phyloP scores from a whole-genome alignment of 2,329 filamentous ascomycete genomes.

The Aspergillus ustus region DNA sequence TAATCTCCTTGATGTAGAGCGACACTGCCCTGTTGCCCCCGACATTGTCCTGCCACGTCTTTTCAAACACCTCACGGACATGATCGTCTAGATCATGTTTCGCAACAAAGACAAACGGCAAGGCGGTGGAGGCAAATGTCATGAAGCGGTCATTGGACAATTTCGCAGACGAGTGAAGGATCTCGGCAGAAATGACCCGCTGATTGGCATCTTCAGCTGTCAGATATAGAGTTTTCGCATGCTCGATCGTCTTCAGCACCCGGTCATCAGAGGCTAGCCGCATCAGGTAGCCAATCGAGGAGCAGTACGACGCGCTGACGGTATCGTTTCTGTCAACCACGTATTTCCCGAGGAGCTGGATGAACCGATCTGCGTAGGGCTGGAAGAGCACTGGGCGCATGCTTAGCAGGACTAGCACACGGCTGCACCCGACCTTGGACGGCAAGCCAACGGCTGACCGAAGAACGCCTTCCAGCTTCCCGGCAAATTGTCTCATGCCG shows the following conservation, averaged over 20 bases:
- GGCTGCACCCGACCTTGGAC: slow-evolving; percentile 88
- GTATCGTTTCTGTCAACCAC: slow-evolving; percentile 92
- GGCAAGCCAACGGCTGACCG: slow-evolving; percentile 88
- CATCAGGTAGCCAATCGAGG: slow-evolving; percentile 82
- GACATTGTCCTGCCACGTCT: slow-evolving; percentile 89
- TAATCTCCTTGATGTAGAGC: slow-evolving; percentile 83
- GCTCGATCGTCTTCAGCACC: slow-evolving; percentile 58
- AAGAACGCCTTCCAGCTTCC: slow-evolving; percentile 75
- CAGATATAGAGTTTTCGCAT: slow-evolving; percentile 75
- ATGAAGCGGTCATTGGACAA: slow-evolving; percentile 88
- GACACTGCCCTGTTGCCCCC: slow-evolving; percentile 81
- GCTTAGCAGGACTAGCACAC: slow-evolving; percentile 81
- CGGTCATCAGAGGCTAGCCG: slow-evolving; percentile 65
- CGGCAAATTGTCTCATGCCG: slow-evolving; percentile 76
- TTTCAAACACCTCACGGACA: slow-evolving; percentile 76
- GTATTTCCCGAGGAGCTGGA: slow-evolving; percentile 78
- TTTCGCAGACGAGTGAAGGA: slow-evolving; percentile 82
- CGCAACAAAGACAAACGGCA: slow-evolving; percentile 87
- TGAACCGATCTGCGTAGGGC: slow-evolving; percentile 74
- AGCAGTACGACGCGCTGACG: slow-evolving; percentile 86
- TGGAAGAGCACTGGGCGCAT: slow-evolving; percentile 76
- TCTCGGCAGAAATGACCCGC: slow-evolving; percentile 78
- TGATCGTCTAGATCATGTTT: slow-evolving; percentile 84
- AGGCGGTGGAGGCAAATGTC: slow-evolving; percentile 70
- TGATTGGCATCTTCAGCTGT: slow-evolving; percentile 75